phyloP scores from a whole-genome alignment of 805 yeast species.

The Zygoascus flipseniorum region DNA sequence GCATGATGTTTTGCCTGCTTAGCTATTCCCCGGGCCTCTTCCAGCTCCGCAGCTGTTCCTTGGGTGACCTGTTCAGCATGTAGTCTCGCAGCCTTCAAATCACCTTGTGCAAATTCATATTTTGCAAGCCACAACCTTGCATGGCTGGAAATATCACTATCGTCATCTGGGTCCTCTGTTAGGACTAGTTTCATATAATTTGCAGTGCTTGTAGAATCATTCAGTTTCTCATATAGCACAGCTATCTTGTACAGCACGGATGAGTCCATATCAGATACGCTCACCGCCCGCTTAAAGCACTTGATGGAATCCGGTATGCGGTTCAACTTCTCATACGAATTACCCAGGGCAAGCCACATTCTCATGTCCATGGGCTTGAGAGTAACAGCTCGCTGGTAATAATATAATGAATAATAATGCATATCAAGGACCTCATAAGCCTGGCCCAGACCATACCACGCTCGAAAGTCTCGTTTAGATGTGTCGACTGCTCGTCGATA shows the following conservation, averaged over 20 bases:
- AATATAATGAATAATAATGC: conserved; percentile 86
- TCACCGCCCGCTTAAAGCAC: conserved; percentile 71
- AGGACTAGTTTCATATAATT: conserved; percentile 56
- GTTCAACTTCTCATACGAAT: conserved; percentile 74
- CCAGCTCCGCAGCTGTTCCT: conserved; percentile 79
- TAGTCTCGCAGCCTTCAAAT: conserved; percentile 60
- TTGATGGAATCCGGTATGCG: conserved; percentile 66
- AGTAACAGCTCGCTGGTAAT: conserved; percentile 84
- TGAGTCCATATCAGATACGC: conserved; percentile 47
- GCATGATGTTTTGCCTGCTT: conserved; percentile 13
- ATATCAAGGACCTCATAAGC: conserved; percentile 95
- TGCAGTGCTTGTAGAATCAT: conserved; percentile 46
- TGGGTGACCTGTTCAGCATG: conserved; percentile 62
- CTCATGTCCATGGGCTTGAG: conserved; percentile 82
- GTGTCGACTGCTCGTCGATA: conserved; percentile 90
- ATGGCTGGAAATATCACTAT: conserved; percentile 61
- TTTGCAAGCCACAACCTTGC: conserved; percentile 85
- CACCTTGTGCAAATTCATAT: conserved; percentile 45
- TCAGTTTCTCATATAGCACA: conserved; percentile 47
- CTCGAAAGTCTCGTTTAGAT: conserved; percentile 80
- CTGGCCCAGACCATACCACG: conserved; percentile 98
- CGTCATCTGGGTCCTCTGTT: conserved; percentile 56
- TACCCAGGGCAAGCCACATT: conserved; percentile 94
- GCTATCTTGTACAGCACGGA: conserved; percentile 61
- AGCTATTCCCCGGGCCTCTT: conserved; percentile 79